phyloP scores from a whole-genome alignment of 139 green algal species.

The Coelastrella sp. region DNA sequence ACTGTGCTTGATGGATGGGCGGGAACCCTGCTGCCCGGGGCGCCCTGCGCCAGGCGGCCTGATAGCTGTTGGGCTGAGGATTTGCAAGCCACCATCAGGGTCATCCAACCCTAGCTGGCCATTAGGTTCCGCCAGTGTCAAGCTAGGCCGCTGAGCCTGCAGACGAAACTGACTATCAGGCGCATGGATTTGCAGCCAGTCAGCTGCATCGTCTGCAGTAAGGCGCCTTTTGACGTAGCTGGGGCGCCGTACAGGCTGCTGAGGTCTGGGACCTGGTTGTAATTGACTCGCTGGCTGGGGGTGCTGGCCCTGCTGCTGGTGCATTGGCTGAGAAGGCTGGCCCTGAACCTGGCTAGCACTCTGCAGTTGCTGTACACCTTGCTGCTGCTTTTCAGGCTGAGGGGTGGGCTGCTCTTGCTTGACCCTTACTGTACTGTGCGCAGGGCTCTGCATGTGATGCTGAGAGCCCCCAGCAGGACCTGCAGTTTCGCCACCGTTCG shows the following conservation, averaged over 20 bases:
- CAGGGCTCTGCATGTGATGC: neutral
- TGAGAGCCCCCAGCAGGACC: neutral
- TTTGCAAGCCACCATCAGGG: neutral
- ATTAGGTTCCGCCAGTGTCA: neutral
- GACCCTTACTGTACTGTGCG: too few relatives aligned
- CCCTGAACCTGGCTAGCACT: neutral
- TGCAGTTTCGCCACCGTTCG: neutral
- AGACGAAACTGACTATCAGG: neutral
- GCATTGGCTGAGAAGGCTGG: neutral
- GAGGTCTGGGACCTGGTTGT: neutral
- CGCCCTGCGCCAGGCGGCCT: neutral
- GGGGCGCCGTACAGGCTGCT: neutral
- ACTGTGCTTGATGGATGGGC: neutral
- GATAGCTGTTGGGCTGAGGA: constrained; percentile 18
- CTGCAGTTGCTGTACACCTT: neutral
- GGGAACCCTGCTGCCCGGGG: neutral
- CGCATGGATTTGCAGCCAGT: constrained; percentile 7
- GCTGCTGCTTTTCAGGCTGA: neutral
- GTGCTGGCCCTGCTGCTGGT: neutral
- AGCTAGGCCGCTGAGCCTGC: neutral
- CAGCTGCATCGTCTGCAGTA: constrained; percentile 18
- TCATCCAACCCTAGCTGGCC: neutral
- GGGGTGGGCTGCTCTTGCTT: neutral
- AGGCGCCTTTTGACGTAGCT: constrained; percentile 29
- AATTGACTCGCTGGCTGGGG: neutral